A percentile compares a stretch with the other conserved stretches of the same genome.
Conservation (phyloP, 2,329 filamentous ascomycete species). For the Fusarium burgessii region DNA sequence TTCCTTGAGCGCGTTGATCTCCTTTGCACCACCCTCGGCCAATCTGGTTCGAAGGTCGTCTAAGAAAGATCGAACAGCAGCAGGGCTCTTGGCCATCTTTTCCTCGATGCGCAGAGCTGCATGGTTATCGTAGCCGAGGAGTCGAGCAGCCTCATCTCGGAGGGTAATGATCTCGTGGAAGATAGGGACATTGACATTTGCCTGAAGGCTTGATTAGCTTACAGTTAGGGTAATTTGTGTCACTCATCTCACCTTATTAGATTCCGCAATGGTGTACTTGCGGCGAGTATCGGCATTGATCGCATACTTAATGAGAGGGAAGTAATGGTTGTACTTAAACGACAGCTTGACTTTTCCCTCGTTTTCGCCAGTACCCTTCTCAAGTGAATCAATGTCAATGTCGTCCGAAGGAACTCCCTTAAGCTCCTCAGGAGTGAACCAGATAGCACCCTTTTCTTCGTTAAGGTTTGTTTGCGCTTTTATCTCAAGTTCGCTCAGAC, state of each 20-base stretch:
- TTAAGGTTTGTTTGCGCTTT: conserved; percentile 84
- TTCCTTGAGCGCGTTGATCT: conserved; percentile 76
- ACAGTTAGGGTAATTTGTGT: not conserved
- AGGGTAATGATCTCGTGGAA: conserved; percentile 81
- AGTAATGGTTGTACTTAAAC: conserved; percentile 87
- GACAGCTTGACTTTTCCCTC: conserved; percentile 80
- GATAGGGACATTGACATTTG: conserved; percentile 76
- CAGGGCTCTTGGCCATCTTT: conserved; percentile 85
- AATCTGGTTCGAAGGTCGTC: conserved; percentile 76
- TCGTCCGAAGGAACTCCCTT: conserved; percentile 81
- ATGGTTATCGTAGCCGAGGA: conserved; percentile 82
- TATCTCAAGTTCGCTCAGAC: conserved; percentile 79
- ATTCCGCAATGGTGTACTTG: conserved; percentile 78
- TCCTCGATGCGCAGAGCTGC: conserved; percentile 81
- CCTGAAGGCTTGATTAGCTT: conserved; percentile 51
- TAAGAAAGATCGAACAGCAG: conserved; percentile 79
- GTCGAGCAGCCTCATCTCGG: conserved; percentile 80
- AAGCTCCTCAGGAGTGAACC: conserved; percentile 80
- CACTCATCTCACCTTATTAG: conserved; percentile 73
- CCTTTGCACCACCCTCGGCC: conserved; percentile 75
- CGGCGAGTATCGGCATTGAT: conserved; percentile 75
- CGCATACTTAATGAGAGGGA: conserved; percentile 83
- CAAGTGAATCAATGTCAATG: conserved; percentile 69
- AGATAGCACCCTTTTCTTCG: conserved; percentile 84
- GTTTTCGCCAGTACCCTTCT: conserved; percentile 78